These are phyloP conservation scores for Boletus insuetus DNA, from an alignment of 768 basidiomycete genomes.

Conservation along the genomic window DNA sequence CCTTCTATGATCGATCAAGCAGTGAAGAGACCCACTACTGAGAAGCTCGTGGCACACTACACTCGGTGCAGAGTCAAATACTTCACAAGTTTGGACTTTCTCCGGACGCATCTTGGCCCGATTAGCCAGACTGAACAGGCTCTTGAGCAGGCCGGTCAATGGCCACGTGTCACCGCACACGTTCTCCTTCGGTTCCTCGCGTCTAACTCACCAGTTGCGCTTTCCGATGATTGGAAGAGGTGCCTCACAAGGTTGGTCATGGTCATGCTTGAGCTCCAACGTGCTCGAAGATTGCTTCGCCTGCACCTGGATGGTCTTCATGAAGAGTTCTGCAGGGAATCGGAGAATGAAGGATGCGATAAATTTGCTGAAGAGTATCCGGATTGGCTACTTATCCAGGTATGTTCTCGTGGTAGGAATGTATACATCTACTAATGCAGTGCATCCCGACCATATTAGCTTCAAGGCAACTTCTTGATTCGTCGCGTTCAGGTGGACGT, in stretches of 20 bases:
- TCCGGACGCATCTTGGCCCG: slow-evolving; percentile 14
- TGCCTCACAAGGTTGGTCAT: slow-evolving; percentile 30
- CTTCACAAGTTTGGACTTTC: neutral
- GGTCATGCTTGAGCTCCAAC: slow-evolving; percentile 34
- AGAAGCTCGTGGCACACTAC: slow-evolving; percentile 12
- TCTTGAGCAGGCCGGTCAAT: slow-evolving; percentile 26
- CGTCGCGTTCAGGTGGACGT: slow-evolving; percentile 43
- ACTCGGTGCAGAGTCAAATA: slow-evolving; percentile 5
- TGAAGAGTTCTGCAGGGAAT: slow-evolving; percentile 33
- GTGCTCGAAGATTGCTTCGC: slow-evolving; percentile 35
- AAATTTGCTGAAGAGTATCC: slow-evolving; percentile 22
- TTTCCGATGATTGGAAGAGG: slow-evolving; percentile 31
- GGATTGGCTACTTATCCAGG: slow-evolving; percentile 48
- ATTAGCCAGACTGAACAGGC: slow-evolving; percentile 15
- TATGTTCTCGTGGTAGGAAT: slow-evolving; percentile 6
- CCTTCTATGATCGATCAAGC: neutral
- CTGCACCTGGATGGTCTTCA: slow-evolving; percentile 17
- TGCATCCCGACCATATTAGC: slow-evolving; percentile 24
- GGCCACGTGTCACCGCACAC: slow-evolving; percentile 37
- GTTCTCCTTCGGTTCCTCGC: slow-evolving; percentile 32
- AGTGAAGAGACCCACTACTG: neutral
- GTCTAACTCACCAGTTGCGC: slow-evolving; percentile 14
- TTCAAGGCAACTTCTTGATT: slow-evolving; percentile 43
- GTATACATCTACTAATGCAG: neutral
- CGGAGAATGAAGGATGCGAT: slow-evolving; percentile 24